Evolutionary conservation across 495 filamentous ascomycete species (phyloP), one percentile per base, ranked within the genome.

Genomic region (Hypoxylon fuscum): DNA sequence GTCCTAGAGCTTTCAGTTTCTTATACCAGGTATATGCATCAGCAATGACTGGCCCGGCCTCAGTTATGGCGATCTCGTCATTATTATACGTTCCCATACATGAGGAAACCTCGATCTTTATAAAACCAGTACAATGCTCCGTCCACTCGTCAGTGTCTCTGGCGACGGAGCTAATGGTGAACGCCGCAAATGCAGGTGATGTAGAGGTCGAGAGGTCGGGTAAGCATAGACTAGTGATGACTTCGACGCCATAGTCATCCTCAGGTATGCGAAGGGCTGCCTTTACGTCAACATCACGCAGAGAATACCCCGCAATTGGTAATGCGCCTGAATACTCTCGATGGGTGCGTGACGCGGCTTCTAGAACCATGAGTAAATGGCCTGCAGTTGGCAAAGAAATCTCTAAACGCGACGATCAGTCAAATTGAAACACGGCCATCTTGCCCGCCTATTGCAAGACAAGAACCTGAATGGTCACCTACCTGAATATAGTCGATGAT

Each of bases 281-380:
- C 10, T 62, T 62, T 12, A 80, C 58, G 3, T 47, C 27, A 2
- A 72, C 58, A 32, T 72, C 56, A 12, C 59, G 29, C 7, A 74
- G 48, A 14, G 51, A 25, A 42, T 48, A 67, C 0, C 62, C 54
- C 12, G 17, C 63, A 59, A 68, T 34, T 51, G 40, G 14, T 8
- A n/a, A 1, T 7, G 55, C 5, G 1, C 25, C 14, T 1, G 37
- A 40, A 3, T 31, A 46, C 11, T 61, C 52, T n/a, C n/a, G n/a
- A n/a, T n/a, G n/a, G 0, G 25, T 2, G 10, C 61, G 49, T 1
- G 25, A 15, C 2, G 79, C 71, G 0, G 77, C 77, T 54, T 87
- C 84, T 0, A 83, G 44, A 0, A 80, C 81, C 68, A 82, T 80
- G n/a, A n/a, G n/a, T n/a, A n/a, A n/a, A n/a, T 81, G 12, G 2